Evolutionary conservation across 1,284 basidiomycete genomes (phyloP), one percentile per base, ranked within the genome.

Genomic region (Malassezia dermatis): DNA sequence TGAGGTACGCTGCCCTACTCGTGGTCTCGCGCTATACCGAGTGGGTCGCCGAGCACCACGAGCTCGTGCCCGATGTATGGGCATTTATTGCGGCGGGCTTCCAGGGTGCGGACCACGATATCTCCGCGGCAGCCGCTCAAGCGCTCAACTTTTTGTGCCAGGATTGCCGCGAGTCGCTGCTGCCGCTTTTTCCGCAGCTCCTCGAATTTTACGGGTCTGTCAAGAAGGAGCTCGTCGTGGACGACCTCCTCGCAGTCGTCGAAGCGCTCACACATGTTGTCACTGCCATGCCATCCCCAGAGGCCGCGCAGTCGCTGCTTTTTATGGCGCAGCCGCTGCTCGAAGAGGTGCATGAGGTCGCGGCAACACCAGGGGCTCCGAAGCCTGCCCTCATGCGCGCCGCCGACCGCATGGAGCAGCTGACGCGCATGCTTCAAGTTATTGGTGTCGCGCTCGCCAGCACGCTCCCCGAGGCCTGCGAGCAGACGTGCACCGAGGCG

Each of bases 121-220:
- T 98, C 17, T 84, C 84, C 59, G 89, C 90, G 10, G 94, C 94
- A 8, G 89, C 94, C 8, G 89, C 91, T 1, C 90, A 95, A 71
- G 91, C 94, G 3, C 81, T 99, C 78, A 93, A 90, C 75, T 96
- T 88, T 76, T 80, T 99, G 58, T 98, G 94, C 77, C 87, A 94
- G 75, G 94, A 99, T 76, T 98, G 94, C 78, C 59, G 61, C 41
- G 64, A 88, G 82, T 91, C 96, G 76, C 81, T 99, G 27, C 83
- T 90, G 19, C 84, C 91, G 15, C 94, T 88, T 77, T 78, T 98
- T 28, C 86, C 89, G 0, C 89, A 91, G 56, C 80, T 99, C 2
- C 88, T 95, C 75, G 81, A 84, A 0, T 99, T 98, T 78, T 79
- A 94, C 53, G 81, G 80, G 32, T 83, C 84, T 0, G 83, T 86